These are phyloP conservation scores for Yamadazyma diospyri DNA, from an alignment of 1,139 yeast genomes.

Conservation along the genomic window DNA sequence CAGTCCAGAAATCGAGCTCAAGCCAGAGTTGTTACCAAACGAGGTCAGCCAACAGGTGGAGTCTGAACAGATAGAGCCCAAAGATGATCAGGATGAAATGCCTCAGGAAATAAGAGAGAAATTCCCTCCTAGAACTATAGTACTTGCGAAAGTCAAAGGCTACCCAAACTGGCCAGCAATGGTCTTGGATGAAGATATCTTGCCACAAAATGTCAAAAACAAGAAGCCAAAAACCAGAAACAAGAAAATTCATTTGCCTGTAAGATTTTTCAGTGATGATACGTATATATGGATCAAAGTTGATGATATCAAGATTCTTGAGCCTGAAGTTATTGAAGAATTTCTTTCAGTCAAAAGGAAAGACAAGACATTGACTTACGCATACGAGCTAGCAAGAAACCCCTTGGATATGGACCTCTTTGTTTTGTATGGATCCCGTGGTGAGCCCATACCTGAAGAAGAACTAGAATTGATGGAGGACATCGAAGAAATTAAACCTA, in stretches of 20 bases:
- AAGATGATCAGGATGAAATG: too few species aligned
- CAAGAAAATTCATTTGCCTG: constrained; percentile 34
- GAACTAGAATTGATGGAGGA: constrained; percentile 12
- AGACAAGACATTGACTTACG: constrained; percentile 34
- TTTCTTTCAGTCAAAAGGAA: constrained; percentile 26
- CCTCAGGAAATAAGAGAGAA: constrained; percentile 5
- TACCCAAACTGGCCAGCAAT: constrained; percentile 84
- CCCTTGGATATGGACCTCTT: constrained; percentile 45
- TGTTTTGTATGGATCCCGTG: constrained; percentile 41
- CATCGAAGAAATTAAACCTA: constrained; percentile 9
- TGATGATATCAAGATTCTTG: constrained; percentile 37
- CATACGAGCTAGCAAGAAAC: constrained; percentile 37
- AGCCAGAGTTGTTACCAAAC: too few species aligned
- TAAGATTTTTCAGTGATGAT: constrained; percentile 62
- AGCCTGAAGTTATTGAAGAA: constrained; percentile 24
- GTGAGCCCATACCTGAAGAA: constrained; percentile 23
- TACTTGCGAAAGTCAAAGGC: constrained; percentile 72
- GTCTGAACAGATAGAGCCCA: too few species aligned
- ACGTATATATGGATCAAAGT: constrained; percentile 60
- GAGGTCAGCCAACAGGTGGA: too few species aligned
- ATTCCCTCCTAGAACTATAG: constrained; percentile 35
- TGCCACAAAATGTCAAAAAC: constrained; percentile 51
- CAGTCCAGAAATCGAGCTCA: neutral
- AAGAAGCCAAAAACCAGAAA: constrained; percentile 43
- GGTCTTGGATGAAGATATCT: constrained; percentile 54